phyloP scores from a whole-genome alignment of 371 early-diverging fungal genomes.

The Blakeslea trispora region DNA sequence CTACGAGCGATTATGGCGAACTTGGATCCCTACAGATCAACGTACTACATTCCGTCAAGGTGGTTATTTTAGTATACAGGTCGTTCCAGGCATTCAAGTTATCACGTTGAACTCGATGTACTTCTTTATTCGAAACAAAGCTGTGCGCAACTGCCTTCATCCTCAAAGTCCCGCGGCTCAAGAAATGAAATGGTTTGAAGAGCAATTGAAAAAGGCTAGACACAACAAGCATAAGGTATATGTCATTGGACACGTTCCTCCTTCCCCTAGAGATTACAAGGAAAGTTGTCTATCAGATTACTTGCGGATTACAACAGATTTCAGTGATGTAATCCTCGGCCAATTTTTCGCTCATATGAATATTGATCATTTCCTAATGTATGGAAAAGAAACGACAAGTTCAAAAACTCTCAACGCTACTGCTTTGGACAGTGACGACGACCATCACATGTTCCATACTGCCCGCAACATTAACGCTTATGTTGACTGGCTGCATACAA shows the following conservation, averaged over 20 bases:
- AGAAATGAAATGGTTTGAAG: conserved; percentile 75
- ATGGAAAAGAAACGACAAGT: conserved; percentile 24
- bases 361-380: conserved; percentile 74
- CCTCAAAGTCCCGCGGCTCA: conserved; percentile 59
- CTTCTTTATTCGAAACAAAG: conserved; percentile 69
- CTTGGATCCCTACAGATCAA: conserved; percentile 63
- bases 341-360: conserved; percentile 85
- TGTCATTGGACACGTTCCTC: conserved; percentile 80
- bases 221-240: conserved; percentile 39
- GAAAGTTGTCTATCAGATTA: conserved; percentile 64
- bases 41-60: conserved; percentile 59
- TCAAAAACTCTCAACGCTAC: not conserved
- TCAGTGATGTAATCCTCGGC: conserved; percentile 66
- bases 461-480: conserved; percentile 34
- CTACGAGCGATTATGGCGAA: conserved; percentile 58
- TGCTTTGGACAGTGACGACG: conserved; percentile 8
- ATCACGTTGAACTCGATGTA: conserved; percentile 75
- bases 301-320: conserved; percentile 55
- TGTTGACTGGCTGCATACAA: conserved; percentile 33
- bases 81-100: conserved; percentile 50
- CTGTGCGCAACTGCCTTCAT: conserved; percentile 63
- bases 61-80: conserved; percentile 68
- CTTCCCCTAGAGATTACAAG: conserved; percentile 66
- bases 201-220: conserved; percentile 52
- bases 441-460: conserved; percentile 14